Conservation (phyloP, 2,329 filamentous ascomycete genomes). For the Fragosphaeria purpurea region DNA sequence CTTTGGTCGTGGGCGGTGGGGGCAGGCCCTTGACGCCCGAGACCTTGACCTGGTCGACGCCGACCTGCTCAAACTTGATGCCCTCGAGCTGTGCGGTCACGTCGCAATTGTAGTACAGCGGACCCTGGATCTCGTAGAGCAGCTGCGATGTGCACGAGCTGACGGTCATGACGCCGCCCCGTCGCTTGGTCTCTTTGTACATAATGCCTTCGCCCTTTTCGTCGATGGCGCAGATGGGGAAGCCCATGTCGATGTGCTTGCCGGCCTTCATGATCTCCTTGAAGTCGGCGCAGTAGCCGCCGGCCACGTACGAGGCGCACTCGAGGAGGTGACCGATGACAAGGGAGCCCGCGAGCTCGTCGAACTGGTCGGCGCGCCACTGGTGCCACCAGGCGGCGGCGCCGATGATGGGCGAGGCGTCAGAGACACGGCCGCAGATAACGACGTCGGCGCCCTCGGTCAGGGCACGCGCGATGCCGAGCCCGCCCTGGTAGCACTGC, state of each 20-base stretch:
- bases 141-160: constrained; percentile 18
- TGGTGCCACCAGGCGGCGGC: constrained; percentile 38
- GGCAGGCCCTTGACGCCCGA: constrained; percentile 23
- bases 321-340: constrained; percentile 34
- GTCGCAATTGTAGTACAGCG: constrained; percentile 24
- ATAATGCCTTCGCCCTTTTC: constrained; percentile 26
- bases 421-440: constrained; percentile 27
- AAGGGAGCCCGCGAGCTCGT: constrained; percentile 31
- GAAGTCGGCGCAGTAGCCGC: constrained; percentile 36
- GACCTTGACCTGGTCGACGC: constrained; percentile 21
- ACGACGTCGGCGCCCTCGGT: constrained; percentile 25
- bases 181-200: constrained; percentile 16
- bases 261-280: constrained; percentile 30
- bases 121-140: constrained; percentile 29
- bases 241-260: constrained; percentile 28
- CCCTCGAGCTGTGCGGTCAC: constrained; percentile 21
- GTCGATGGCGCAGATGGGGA: constrained; percentile 40
- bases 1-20: constrained; percentile 23
- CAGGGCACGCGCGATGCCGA: constrained; percentile 26
- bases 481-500: constrained; percentile 34
- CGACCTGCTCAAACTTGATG: constrained; percentile 34
- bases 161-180: constrained; percentile 14
- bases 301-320: constrained; percentile 34
- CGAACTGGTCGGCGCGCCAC: constrained; percentile 32
- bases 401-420: constrained; percentile 34